Conservation (phyloP, 306 rosid genomes). For the Vachellia pachyceras region DNA sequence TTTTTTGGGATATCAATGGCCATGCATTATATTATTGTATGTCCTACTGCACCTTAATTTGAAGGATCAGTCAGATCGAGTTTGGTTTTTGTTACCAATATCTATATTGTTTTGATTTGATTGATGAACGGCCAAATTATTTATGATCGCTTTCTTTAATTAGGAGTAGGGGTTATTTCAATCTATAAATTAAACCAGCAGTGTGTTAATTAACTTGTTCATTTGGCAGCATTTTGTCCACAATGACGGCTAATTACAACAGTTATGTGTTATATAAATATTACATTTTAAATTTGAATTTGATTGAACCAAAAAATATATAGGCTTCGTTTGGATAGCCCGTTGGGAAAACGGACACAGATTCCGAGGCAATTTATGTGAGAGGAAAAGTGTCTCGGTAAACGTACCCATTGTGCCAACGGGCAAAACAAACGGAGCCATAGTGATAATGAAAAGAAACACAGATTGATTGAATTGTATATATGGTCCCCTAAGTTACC, state of each 20-base stretch:
- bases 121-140: not conserved
- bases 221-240: not conserved
- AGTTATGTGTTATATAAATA: not conserved
- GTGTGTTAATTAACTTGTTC: not conserved
- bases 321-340: no score
- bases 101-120: not conserved
- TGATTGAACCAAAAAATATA: not conserved
- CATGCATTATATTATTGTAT: not conserved
- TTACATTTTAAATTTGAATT: no score
- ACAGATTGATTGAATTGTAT: not conserved
- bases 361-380: no score
- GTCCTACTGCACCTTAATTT: not conserved
- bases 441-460: not conserved
- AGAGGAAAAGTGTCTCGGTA: no score
- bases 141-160: not conserved
- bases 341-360: no score
- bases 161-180: not conserved
- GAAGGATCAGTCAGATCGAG: not conserved
- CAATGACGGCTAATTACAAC: not conserved
- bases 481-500: not conserved
- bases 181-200: not conserved
- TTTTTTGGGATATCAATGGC: not conserved
- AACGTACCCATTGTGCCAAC: no score
- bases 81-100: not conserved
- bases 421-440: no score